Conservation (phyloP, 306 rosid species). For the Cajanus cajan region DNA sequence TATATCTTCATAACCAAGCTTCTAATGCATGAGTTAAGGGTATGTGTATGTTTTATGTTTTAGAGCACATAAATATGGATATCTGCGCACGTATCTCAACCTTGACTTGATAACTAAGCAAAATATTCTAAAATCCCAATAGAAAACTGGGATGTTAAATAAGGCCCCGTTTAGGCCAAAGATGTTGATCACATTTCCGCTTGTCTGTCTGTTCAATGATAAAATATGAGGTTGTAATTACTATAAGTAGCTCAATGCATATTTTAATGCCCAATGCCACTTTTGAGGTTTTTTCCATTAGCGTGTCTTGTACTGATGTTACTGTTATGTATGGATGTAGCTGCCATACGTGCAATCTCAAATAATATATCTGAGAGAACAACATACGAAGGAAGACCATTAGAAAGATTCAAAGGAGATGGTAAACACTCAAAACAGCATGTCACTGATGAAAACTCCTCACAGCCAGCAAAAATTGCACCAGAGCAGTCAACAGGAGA, state of each 20-base stretch:
- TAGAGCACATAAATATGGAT: background rate
- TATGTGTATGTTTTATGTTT: background rate
- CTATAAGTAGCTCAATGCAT: background rate
- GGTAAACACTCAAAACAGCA: background rate
- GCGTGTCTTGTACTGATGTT: background rate
- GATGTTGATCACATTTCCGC: background rate
- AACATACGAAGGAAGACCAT: background rate
- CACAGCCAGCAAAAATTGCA: background rate
- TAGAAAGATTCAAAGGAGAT: background rate
- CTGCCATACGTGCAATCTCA: background rate
- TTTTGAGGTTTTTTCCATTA: background rate
- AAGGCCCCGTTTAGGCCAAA: background rate
- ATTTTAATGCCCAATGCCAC: background rate
- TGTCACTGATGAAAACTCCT: background rate
- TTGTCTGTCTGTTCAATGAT: background rate
- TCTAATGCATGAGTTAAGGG: background rate
- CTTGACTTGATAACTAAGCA: background rate
- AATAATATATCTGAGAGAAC: background rate
- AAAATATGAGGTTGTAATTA: background rate
- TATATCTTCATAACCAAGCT: background rate
- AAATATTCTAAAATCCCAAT: background rate
- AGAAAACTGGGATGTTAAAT: background rate
- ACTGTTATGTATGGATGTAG: background rate
- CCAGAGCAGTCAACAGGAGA: background rate
- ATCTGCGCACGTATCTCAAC: background rate